Base-by-base conservation (phyloP, 2,329 filamentous ascomycete genomes). In the Tetracladium maxilliforme region DNA sequence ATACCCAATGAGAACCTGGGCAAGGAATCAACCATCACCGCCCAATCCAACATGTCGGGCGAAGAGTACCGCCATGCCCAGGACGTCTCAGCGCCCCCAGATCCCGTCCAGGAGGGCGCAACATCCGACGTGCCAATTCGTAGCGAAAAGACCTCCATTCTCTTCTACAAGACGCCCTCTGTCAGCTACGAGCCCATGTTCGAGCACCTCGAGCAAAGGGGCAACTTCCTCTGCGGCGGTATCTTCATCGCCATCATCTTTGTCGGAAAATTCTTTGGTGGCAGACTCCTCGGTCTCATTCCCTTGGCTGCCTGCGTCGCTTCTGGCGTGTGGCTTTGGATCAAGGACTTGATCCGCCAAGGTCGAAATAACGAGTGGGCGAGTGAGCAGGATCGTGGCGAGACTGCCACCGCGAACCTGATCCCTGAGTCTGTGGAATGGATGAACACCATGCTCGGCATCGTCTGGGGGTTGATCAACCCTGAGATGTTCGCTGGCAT, bases 91-190 rank as follows among this genome's bases (percentile, higher is more conserved):
- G 81, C 87, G 1, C 87, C 87, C 3, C 87, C 87, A 2, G 86
- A 92, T 36, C 87, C 87, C 1, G 61, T 93, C 12, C 73, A 75
- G 10, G 65, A 75, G 29, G 82, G 83, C 14, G 71, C 76, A 17
- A 95, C 87, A 1, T 86, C 82, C 14, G 90, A 95, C 49, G 84
- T 95, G 2, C 90, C 90, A 4, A 92, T 95, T 30, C 80, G 86
- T 43, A 87, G 86, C 41, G 87, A 95, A 46, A 94, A 90, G 64
- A 95, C 90, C 4, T 94, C 93, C 33, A 75, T 95, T 11, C 64
- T 94, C 16, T 95, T 95, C 51, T 87, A 94, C 49, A 87, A 90
- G 10, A 95, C 87, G 0, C 87, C 87, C 0, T 79, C 78, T 0
- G 68, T 93, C 36, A 83, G 76, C 54, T 93, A 83, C 44, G 82